Percentiles rank a stretch among this genome's conserved stretches.
These are phyloP conservation scores for Xerocomus tenax DNA, from an alignment of 1,284 basidiomycete species.

Conservation along the genomic window DNA sequence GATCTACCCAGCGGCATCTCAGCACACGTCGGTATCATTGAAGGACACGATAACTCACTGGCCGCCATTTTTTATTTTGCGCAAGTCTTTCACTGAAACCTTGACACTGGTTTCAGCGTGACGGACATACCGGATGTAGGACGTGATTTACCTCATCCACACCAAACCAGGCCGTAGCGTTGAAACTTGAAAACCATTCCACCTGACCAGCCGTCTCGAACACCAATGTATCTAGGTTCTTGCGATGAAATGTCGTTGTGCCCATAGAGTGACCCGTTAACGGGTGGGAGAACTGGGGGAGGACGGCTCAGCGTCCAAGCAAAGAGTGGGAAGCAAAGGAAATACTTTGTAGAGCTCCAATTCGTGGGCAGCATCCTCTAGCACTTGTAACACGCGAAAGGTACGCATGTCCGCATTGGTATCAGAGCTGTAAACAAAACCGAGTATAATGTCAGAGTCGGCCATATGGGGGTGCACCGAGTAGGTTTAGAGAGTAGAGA, in stretches of 20 bases:
- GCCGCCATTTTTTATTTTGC: constrained; percentile 45
- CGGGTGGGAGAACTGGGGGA: constrained; percentile 44
- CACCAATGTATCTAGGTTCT: constrained; percentile 36
- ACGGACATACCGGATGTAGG: background rate
- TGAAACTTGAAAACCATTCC: constrained; percentile 42
- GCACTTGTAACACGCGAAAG: constrained; percentile 36
- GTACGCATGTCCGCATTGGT: constrained; percentile 38
- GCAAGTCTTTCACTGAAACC: constrained; percentile 43
- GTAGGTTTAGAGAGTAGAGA: background rate
- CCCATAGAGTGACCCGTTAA: constrained; percentile 38
- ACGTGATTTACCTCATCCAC: constrained; percentile 36
- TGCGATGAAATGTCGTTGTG: constrained; percentile 43
- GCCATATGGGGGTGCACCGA: constrained; percentile 15
- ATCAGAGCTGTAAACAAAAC: constrained; percentile 34
- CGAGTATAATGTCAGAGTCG: constrained; percentile 34
- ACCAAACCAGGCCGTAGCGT: constrained; percentile 43
- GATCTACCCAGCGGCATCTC: constrained; percentile 32
- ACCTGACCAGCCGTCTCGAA: constrained; percentile 49
- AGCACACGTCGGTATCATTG: background rate
- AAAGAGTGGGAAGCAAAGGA: background rate
- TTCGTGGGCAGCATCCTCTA: constrained; percentile 26
- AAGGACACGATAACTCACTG: constrained; percentile 32
- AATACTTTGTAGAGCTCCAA: constrained; percentile 44
- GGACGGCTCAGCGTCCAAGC: background rate
- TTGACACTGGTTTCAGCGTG: constrained; percentile 17